Base-by-base conservation (phyloP, 768 basidiomycete genomes). In the Psilocybe sp. region DNA sequence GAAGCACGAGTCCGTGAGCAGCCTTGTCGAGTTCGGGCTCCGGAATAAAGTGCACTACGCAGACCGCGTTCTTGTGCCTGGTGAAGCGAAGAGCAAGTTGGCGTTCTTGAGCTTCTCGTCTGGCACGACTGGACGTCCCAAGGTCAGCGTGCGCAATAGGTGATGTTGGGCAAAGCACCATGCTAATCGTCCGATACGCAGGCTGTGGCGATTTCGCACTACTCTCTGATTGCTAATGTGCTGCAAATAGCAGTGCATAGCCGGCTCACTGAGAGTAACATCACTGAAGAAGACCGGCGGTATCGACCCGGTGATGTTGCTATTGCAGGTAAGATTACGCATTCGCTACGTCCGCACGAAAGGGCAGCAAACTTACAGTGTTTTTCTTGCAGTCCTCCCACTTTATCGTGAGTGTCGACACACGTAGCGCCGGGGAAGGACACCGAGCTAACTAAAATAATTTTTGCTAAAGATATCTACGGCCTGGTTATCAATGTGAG, bases 81-180 rank as follows among this genome's bases (percentile, higher is more conserved):
- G 84, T 1, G 87, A 89, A 65, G 85, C 70, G 14, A 85, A 73
- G 64, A 83, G 76, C 10, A 89, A 86, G 60, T 60, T 89, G 12
- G 87, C 88, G 0, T 80, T 88, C 52, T 66, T 88, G 20, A 81
- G 76, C 60, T 89, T 89, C 60, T 88, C 86, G 0, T 87, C 86
- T 16, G 78, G 78, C 49, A 90, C 87, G 0, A 90, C 88, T 2
- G 87, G 88, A 0, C 79, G 71, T 52, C 87, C 88, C 0, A 87
- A 89, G 78, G 84, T 82, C 4, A 32, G 35, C 18, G 31, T 6
- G 33, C 13, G 40, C 40, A 19, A 23, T 39, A 28, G 6, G 15
- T 14, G 38, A 11, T 40, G 20, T 13, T 10, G 19, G 15, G 14
- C 16, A 45, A 18, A 23, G 34, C 15, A 44, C 15, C 49, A 37